Base-by-base conservation (phyloP, 768 basidiomycete genomes). In the Amanita inopinata region DNA sequence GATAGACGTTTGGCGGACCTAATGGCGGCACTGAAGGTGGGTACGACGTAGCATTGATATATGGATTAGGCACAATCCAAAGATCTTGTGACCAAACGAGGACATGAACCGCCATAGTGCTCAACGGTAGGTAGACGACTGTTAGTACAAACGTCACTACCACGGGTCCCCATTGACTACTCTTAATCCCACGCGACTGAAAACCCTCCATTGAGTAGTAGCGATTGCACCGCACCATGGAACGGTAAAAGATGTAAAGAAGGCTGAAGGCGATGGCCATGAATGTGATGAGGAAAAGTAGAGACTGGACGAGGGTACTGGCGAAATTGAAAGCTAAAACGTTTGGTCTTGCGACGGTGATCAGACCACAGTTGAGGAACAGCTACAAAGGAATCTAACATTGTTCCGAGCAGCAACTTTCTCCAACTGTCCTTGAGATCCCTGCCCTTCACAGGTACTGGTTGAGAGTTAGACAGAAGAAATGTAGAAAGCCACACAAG, bases 21-120 rank as follows among this genome's bases (percentile, higher is more conserved):
- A 83, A 57, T 2, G 75, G 70, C 1, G 67, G 54, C 0, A 78
- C 50, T 1, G 54, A 47, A 1, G 80, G 76, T 2, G 75, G 71
- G 18, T 60, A 65, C 1, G 66, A 53, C 1, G 76, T 76, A 2
- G 72, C 66, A 51, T 80, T 79, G 34, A 60, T 59, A 51, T 84
- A 84, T 3, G 82, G 81, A 54, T 84, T 84, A 0, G 73, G 59
- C 19, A 84, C 73, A 4, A 70, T 68, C 83, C 82, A 88, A 14
- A 83, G 70, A 61, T 87, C 86, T 35, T 77, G 68, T 0, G 81
- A 82, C 83, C 82, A 87, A 1, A 83, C 73, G 11, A 88, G 61
- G 22, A 83, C 83, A 50, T 83, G 83, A 12, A 88, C 63, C 0
- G 82, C 74, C 68, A 89, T 76, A 10, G 82, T 85, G 49, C 80